Percentiles rank a stretch among this genome's conserved stretches.
Evolutionary conservation across 2,329 filamentous ascomycete genomes (phyloP).

Genomic region (Alternaria ethzedia): DNA sequence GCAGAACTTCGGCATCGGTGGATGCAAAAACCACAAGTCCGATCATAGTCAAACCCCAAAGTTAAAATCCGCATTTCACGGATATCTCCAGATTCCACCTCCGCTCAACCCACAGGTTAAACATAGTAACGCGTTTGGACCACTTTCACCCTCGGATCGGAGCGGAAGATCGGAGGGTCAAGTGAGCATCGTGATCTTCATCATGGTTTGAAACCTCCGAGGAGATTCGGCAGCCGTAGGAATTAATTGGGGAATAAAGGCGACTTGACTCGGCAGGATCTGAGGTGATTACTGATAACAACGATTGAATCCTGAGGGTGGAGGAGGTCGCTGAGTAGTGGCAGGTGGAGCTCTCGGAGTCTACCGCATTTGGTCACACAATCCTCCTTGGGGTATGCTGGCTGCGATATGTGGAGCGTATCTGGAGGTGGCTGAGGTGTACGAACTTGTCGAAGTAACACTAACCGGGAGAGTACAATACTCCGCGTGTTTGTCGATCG

Average conservation of each 20-base stretch:
- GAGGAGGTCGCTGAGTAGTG: background rate
- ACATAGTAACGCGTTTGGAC: background rate
- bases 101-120: background rate
- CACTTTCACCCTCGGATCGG: background rate
- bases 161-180: background rate
- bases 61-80: background rate
- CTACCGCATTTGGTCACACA: background rate
- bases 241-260: background rate
- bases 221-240: background rate
- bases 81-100: background rate
- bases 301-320: background rate
- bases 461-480: background rate
- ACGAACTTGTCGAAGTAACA: background rate
- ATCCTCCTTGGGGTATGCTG: background rate
- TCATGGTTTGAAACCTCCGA: background rate
- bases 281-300: background rate
- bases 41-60: background rate
- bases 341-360: background rate
- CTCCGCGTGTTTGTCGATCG: background rate
- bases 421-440: slow-evolving; percentile 1
- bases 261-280: background rate
- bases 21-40: background rate
- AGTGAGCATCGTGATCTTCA: background rate
- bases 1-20: background rate
- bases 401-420: background rate